Evolutionary conservation across 2,329 filamentous ascomycete species (phyloP).

Genomic region (Phialemonium atrogriseum): DNA sequence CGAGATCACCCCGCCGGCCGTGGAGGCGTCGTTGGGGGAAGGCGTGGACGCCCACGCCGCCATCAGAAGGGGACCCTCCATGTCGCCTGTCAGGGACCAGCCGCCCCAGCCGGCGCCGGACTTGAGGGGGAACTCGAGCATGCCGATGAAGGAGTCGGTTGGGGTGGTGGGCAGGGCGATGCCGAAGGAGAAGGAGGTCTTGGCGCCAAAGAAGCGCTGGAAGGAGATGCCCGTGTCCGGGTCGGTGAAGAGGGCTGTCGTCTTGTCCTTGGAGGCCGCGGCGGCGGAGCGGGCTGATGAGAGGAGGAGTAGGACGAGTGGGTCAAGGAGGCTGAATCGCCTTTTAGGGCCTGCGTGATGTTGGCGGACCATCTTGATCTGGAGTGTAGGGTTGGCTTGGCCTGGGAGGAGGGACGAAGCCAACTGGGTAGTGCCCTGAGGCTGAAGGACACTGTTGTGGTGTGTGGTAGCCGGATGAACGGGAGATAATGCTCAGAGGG

Average conservation of each 20-base stretch:
- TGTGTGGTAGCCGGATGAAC: too few species aligned
- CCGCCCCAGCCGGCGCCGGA: conserved; percentile 35
- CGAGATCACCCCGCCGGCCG: conserved; percentile 25
- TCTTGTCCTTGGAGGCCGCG: background rate
- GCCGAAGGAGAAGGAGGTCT: conserved; percentile 30
- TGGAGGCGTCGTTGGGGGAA: too few species aligned
- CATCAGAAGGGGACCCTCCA: conserved; percentile 35
- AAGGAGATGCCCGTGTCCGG: conserved; percentile 23
- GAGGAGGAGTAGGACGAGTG: background rate
- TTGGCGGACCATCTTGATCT: too few species aligned
- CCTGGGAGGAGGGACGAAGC: too few species aligned
- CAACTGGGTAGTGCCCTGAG: too few species aligned
- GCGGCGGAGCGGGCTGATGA: conserved; percentile 1
- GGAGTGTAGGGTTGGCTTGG: too few species aligned
- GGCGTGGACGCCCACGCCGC: too few species aligned
- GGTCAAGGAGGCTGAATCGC: conserved; percentile 1
- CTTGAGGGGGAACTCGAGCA: conserved; percentile 31
- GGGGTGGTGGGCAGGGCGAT: conserved; percentile 32
- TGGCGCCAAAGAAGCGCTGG: conserved; percentile 29
- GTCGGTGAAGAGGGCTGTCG: conserved; percentile 20
- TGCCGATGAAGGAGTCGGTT: conserved; percentile 35
- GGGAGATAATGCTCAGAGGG: too few species aligned
- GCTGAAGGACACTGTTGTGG: too few species aligned
- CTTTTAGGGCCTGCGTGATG: too few species aligned
- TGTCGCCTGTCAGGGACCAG: conserved; percentile 33